Conservation (phyloP, 106 monocot genomes). For the Dendrobium chrysotoxum region DNA sequence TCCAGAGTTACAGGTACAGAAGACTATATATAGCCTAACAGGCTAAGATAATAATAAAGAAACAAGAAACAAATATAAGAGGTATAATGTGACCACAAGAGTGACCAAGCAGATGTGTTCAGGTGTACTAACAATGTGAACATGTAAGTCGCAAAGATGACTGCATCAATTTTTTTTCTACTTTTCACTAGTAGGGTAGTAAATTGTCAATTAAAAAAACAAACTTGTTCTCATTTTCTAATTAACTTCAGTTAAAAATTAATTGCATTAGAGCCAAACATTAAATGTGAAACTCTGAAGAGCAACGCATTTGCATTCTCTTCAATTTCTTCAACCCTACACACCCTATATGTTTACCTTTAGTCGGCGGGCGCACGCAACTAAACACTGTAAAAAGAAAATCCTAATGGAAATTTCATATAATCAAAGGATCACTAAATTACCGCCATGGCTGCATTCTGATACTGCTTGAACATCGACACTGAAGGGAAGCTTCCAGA, state of each 20-base stretch:
- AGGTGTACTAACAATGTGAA: no score
- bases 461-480: conserved; percentile 82
- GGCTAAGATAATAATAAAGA: no score
- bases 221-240: not conserved
- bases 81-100: no score
- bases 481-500: conserved; percentile 64
- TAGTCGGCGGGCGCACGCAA: not conserved
- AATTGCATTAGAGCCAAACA: not conserved
- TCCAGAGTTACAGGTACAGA: no score
- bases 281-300: not conserved
- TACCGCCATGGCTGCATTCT: conserved; percentile 89
- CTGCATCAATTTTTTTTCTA: no score
- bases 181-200: no score
- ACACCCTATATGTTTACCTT: not conserved
- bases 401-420: not conserved
- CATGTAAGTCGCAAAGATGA: no score
- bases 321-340: not conserved
- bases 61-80: no score
- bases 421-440: not conserved
- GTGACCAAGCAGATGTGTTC: no score
- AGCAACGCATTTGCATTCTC: not conserved
- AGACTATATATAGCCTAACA: no score
- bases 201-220: no score
- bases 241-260: not conserved
- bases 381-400: not conserved